phyloP scores from a whole-genome alignment of 768 basidiomycete species.

The Pleurotus platypus region DNA sequence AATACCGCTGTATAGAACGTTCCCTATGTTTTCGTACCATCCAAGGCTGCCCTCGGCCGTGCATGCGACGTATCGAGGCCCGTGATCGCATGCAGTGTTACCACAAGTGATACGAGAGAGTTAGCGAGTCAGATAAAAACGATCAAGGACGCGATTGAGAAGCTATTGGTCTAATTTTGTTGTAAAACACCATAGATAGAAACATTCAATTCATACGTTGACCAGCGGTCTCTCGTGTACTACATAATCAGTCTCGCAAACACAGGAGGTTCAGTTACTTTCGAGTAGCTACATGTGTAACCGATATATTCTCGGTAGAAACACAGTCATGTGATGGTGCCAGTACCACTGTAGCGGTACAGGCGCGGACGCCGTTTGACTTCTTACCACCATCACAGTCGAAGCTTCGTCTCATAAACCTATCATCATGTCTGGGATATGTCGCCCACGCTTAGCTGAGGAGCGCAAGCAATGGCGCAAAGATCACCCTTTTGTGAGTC shows the following conservation, averaged over 20 bases:
- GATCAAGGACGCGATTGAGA: constrained; percentile 82
- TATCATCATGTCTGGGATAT: constrained; percentile 79
- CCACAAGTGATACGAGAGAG: constrained; percentile 94
- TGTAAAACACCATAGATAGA: too few relatives aligned
- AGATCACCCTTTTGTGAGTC: constrained; percentile 94
- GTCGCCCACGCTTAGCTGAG: constrained; percentile 88
- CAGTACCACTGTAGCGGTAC: too few relatives aligned
- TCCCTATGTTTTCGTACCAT: constrained; percentile 92
- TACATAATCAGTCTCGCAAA: too few relatives aligned
- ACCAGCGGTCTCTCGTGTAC: too few relatives aligned
- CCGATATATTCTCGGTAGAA: too few relatives aligned
- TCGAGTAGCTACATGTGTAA: too few relatives aligned
- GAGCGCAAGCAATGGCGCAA: constrained; percentile 99
- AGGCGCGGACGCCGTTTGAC: neutral
- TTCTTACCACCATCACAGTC: neutral
- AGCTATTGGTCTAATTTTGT: constrained; percentile 40
- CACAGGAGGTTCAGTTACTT: too few relatives aligned
- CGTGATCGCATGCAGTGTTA: constrained; percentile 93
- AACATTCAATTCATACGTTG: too few relatives aligned
- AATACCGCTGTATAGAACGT: constrained; percentile 61
- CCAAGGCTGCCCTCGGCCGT: constrained; percentile 92
- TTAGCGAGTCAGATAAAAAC: constrained; percentile 84
- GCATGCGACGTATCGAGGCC: constrained; percentile 95
- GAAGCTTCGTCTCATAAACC: neutral
- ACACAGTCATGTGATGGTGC: too few relatives aligned